Evolutionary conservation across 768 basidiomycete species (phyloP).

Genomic region (Porphyrellus cyaneotinctus): DNA sequence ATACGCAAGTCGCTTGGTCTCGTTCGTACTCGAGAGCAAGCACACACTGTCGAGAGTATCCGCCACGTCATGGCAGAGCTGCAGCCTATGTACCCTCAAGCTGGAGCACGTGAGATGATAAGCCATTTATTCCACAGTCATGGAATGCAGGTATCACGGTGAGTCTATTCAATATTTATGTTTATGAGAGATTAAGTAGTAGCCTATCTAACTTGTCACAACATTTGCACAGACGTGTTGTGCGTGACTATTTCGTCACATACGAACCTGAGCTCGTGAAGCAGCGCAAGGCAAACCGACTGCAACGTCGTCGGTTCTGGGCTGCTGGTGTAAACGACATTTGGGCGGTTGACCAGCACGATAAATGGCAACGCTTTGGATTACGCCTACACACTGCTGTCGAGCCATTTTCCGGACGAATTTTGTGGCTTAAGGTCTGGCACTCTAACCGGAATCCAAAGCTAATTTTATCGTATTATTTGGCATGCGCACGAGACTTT

Average conservation of each 20-base stretch:
- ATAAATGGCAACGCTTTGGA: no score
- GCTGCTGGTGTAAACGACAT: background rate
- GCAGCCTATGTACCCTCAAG: background rate
- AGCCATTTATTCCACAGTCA: background rate
- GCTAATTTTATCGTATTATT: background rate
- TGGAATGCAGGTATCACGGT: no score
- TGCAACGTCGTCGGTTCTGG: no score
- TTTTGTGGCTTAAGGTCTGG: background rate
- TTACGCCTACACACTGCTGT: no score
- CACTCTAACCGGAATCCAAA: background rate
- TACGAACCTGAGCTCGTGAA: background rate
- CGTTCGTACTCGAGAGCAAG: background rate
- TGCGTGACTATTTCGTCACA: background rate
- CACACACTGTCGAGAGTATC: background rate
- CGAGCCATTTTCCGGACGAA: background rate
- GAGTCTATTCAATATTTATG: background rate
- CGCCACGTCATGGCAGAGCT: background rate
- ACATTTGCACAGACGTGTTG: background rate
- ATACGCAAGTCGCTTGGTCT: background rate
- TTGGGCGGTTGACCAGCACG: no score
- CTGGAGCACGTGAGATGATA: background rate
- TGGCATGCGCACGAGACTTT: background rate
- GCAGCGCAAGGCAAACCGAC: no score
- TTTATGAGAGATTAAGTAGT: no score
- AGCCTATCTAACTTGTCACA: no score